phyloP scores from a whole-genome alignment of 805 yeast species.

The Candida dajiaensis region DNA sequence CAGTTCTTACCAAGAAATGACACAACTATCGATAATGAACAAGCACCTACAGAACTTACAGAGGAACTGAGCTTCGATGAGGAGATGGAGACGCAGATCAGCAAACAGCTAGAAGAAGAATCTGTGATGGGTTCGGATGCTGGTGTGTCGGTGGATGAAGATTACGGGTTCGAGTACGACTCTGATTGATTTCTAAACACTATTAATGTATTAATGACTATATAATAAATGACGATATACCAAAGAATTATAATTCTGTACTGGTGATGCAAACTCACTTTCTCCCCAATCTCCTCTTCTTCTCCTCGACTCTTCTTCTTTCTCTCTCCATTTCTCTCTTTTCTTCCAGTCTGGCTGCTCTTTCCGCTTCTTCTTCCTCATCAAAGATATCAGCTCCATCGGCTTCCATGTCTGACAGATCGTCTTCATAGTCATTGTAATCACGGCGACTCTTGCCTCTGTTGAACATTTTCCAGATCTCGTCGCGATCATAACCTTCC shows the following conservation, averaged over 20 bases:
- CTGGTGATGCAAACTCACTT: constrained; percentile 1
- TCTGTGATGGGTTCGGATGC: constrained; percentile 12
- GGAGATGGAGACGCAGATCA: constrained; percentile 6
- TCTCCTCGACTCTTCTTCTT: constrained; percentile 39
- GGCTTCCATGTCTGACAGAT: constrained; percentile 80
- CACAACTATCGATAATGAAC: neutral
- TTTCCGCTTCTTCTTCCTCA: constrained; percentile 70
- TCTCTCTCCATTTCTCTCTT: constrained; percentile 59
- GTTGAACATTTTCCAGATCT: constrained; percentile 84
- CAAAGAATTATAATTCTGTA: neutral
- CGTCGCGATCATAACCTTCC: constrained; percentile 69
- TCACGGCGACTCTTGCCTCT: constrained; percentile 49
- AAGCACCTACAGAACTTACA: neutral
- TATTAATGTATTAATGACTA: neutral
- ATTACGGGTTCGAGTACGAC: constrained; percentile 37
- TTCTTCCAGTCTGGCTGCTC: constrained; percentile 73
- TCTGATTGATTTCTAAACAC: constrained; percentile 17
- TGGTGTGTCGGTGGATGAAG: constrained; percentile 30
- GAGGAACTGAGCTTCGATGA: constrained; percentile 1
- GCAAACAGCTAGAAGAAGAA: constrained; percentile 5
- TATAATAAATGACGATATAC: neutral
- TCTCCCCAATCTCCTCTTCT: constrained; percentile 35
- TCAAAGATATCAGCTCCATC: constrained; percentile 82
- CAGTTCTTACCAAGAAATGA: too few species aligned
- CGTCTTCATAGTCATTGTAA: constrained; percentile 40